phyloP scores from a whole-genome alignment of 306 rosid genomes.

The Ormosia emarginata region DNA sequence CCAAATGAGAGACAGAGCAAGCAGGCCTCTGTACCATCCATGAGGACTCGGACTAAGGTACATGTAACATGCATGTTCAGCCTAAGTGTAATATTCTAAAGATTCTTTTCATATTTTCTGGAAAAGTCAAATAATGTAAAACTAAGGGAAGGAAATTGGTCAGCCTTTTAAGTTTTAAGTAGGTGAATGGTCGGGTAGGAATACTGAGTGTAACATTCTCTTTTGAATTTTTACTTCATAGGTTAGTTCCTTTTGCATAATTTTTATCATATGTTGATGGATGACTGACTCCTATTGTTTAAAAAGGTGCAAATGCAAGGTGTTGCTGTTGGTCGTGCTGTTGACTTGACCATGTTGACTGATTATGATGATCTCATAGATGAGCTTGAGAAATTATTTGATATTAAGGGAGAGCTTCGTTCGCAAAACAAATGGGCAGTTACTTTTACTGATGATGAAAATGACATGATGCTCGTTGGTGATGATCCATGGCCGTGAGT shows the following conservation, averaged over 20 bases:
- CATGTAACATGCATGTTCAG: background rate
- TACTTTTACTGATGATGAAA: slow-evolving; percentile 67
- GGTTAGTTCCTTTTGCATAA: background rate
- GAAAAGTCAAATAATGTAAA: background rate
- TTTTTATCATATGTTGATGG: background rate
- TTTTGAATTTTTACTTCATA: background rate
- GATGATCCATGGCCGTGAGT: slow-evolving; percentile 82
- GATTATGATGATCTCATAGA: slow-evolving; percentile 56
- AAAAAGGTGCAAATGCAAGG: slow-evolving; percentile 90
- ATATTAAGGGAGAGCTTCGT: slow-evolving; percentile 69
- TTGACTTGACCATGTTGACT: slow-evolving; percentile 54
- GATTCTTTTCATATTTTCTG: slow-evolving; percentile 5
- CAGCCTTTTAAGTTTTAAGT: background rate
- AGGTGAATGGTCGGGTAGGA: background rate
- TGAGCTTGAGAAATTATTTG: slow-evolving; percentile 77
- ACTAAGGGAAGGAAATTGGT: background rate
- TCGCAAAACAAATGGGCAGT: slow-evolving; percentile 60
- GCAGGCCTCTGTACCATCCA: slow-evolving; percentile 33
- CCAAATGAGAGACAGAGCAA: slow-evolving; percentile 41
- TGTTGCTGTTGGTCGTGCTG: slow-evolving; percentile 75
- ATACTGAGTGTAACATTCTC: background rate
- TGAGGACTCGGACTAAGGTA: slow-evolving; percentile 79
- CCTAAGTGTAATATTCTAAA: background rate
- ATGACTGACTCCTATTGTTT: background rate
- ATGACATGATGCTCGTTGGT: slow-evolving; percentile 71